Conservation (phyloP, 352 stramenopile species). For the Pythium apleroticum region DNA sequence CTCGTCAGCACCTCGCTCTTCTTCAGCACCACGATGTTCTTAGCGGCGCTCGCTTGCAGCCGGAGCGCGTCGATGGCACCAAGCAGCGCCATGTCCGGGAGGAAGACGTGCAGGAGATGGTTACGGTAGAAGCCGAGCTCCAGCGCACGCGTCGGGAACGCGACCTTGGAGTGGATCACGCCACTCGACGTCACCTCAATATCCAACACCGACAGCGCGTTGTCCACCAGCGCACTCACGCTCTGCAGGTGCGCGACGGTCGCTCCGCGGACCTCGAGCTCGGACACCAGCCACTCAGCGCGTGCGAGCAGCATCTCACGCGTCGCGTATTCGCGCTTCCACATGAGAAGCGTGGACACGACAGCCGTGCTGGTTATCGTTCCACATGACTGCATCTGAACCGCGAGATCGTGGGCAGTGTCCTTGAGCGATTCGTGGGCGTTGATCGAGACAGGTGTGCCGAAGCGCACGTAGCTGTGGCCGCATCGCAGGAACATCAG, state of each 20-base stretch:
- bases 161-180: conserved; percentile 53
- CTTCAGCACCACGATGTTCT: conserved; percentile 28
- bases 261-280: conserved; percentile 43
- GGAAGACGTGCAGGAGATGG: conserved; percentile 78
- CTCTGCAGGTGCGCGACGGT: conserved; percentile 62
- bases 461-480: conserved; percentile 87
- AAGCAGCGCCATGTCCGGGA: conserved; percentile 71
- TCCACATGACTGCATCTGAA: conserved; percentile 72
- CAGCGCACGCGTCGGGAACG: conserved; percentile 64
- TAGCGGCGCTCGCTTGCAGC: conserved; percentile 4
- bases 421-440: conserved; percentile 44
- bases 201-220: conserved; percentile 65
- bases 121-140: conserved; percentile 87
- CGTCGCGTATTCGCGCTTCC: conserved; percentile 64
- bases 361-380: conserved; percentile 79
- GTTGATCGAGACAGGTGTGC: conserved; percentile 60
- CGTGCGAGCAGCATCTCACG: conserved; percentile 54
- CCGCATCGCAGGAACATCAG: conserved; percentile 75
- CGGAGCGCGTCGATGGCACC: conserved; percentile 54
- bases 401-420: conserved; percentile 49
- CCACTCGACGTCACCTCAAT: conserved; percentile 38
- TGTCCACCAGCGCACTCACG: conserved; percentile 43
- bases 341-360: conserved; percentile 75
- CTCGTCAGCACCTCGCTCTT: conserved; percentile 36
- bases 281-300: conserved; percentile 57